Conservation (phyloP, 2,329 filamentous ascomycete species). For the Xylaria sp. region DNA sequence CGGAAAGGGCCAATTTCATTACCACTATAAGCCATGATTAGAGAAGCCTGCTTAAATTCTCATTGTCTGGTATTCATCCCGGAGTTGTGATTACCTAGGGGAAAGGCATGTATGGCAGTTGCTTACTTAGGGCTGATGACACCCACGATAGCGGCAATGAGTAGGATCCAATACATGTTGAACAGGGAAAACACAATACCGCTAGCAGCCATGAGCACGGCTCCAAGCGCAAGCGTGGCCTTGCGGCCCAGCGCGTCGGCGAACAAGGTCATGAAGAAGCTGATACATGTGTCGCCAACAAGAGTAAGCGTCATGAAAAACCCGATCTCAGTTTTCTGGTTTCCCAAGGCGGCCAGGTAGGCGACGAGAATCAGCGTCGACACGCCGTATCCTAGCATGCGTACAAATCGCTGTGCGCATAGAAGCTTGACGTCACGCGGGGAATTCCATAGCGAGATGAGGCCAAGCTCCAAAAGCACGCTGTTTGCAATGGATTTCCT, state of each 20-base stretch:
- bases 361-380: constrained; percentile 63
- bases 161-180: constrained; percentile 62
- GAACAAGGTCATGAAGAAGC: constrained; percentile 62
- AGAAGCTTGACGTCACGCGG: constrained; percentile 61
- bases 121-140: constrained; percentile 63
- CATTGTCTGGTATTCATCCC: too few species aligned
- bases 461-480: constrained; percentile 48
- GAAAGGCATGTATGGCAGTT: neutral
- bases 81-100: neutral
- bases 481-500: neutral
- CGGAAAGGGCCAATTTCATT: constrained; percentile 69
- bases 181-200: constrained; percentile 60
- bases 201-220: constrained; percentile 60
- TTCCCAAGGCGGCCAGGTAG: constrained; percentile 57
- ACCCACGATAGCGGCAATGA: constrained; percentile 62
- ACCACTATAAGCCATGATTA: constrained; percentile 48
- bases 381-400: constrained; percentile 67
- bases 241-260: constrained; percentile 63
- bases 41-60: neutral
- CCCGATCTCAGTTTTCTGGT: constrained; percentile 59
- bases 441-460: constrained; percentile 50
- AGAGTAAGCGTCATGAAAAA: constrained; percentile 71
- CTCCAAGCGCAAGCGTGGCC: constrained; percentile 59
- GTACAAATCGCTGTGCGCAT: constrained; percentile 63
- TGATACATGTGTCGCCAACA: constrained; percentile 63